Evolutionary conservation across 2,329 filamentous ascomycete genomes (phyloP).

Genomic region (Ophiostoma fasciatum): DNA sequence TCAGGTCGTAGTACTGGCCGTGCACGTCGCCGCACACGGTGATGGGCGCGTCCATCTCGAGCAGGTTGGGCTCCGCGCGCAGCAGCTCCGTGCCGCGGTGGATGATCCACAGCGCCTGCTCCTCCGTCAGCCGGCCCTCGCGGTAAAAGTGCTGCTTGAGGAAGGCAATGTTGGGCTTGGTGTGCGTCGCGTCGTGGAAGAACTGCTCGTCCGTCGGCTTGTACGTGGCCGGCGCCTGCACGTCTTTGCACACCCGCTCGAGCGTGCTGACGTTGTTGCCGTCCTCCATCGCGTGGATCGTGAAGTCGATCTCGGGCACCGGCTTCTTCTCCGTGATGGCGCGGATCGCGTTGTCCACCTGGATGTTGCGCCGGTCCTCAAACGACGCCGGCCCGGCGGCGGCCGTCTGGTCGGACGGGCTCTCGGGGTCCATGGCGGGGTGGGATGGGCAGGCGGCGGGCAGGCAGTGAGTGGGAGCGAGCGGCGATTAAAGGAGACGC

Average conservation of each 20-base stretch:
- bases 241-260: slow-evolving; percentile 98
- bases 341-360: slow-evolving; percentile 80
- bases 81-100: slow-evolving; percentile 75
- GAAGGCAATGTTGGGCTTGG: slow-evolving; percentile 85
- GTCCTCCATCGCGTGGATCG: slow-evolving; percentile 97
- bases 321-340: slow-evolving; percentile 93
- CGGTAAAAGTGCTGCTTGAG: slow-evolving; percentile 98
- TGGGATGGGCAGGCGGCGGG: background rate
- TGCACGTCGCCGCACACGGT: slow-evolving; percentile 98
- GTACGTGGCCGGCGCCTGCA: slow-evolving; percentile 90
- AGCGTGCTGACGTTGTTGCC: slow-evolving; percentile 85
- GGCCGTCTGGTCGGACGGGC: slow-evolving; percentile 21
- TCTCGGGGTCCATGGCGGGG: slow-evolving; percentile 35
- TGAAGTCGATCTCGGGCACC: slow-evolving; percentile 95
- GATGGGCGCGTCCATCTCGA: slow-evolving; percentile 99
- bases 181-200: slow-evolving; percentile 69
- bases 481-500: background rate
- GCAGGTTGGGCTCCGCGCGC: slow-evolving; percentile 78
- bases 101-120: slow-evolving; percentile 94
- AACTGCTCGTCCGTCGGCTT: slow-evolving; percentile 91
- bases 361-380: slow-evolving; percentile 36
- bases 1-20: slow-evolving; percentile 97
- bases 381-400: slow-evolving; percentile 11
- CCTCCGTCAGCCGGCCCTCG: slow-evolving; percentile 90
- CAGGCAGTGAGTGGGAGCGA: background rate